Conservation (phyloP, 2,329 filamentous ascomycete species). For the Alternaria arborescens region DNA sequence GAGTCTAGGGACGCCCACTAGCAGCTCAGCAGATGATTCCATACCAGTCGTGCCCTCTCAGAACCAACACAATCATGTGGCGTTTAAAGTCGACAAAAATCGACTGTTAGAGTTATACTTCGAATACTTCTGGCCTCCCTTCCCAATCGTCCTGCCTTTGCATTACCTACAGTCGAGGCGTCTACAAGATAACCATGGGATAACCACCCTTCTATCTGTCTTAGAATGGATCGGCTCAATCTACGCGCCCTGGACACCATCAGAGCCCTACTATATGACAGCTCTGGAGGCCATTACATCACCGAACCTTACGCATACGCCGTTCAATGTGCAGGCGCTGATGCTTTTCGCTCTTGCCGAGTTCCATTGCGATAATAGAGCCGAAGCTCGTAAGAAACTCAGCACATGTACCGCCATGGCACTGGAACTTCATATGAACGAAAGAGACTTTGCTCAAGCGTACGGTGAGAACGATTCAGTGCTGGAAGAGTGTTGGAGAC, state of each 20-base stretch:
- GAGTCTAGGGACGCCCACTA: background rate
- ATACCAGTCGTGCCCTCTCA: slow-evolving; percentile 8
- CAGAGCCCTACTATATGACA: slow-evolving; percentile 36
- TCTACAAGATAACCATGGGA: slow-evolving; percentile 25
- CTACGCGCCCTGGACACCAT: slow-evolving; percentile 44
- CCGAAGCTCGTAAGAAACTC: slow-evolving; percentile 72
- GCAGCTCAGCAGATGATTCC: background rate
- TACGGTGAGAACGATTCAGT: slow-evolving; percentile 71
- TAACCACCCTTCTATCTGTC: slow-evolving; percentile 36
- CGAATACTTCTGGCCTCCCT: slow-evolving; percentile 61
- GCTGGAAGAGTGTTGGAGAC: slow-evolving; percentile 81
- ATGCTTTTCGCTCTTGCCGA: slow-evolving; percentile 78
- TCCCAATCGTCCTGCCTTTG: slow-evolving; percentile 63
- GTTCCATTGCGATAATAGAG: slow-evolving; percentile 78
- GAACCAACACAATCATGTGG: slow-evolving; percentile 18
- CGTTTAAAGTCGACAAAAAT: slow-evolving; percentile 38
- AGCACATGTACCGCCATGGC: slow-evolving; percentile 73
- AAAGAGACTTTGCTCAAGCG: slow-evolving; percentile 69
- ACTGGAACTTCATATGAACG: slow-evolving; percentile 79
- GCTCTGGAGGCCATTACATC: slow-evolving; percentile 33
- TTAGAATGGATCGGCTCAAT: slow-evolving; percentile 45
- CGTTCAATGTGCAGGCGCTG: slow-evolving; percentile 76
- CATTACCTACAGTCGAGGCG: slow-evolving; percentile 46
- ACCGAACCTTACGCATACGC: slow-evolving; percentile 29
- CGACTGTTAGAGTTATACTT: slow-evolving; percentile 44